These are phyloP conservation scores for Fusarium xylarioides DNA, from an alignment of 2,329 filamentous ascomycete species.

Conservation along the genomic window DNA sequence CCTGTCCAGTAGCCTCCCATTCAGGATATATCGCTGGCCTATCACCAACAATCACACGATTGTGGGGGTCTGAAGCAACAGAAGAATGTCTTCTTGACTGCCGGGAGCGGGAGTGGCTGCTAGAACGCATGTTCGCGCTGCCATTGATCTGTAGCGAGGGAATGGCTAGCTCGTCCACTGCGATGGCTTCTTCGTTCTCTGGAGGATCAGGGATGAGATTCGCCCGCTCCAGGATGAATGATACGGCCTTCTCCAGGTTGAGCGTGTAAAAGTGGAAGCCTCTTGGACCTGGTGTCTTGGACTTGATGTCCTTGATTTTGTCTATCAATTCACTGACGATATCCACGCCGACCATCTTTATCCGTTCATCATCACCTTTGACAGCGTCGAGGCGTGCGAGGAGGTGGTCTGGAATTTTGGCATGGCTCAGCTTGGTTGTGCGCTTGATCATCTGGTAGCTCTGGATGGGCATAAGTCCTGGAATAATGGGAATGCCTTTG, in stretches of 20 bases:
- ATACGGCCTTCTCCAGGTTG: conserved; percentile 95
- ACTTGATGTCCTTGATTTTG: conserved; percentile 73
- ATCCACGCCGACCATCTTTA: conserved; percentile 82
- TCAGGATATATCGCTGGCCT: conserved; percentile 66
- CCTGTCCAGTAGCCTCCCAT: conserved; percentile 77
- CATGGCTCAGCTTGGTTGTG: conserved; percentile 94
- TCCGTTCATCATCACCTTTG: conserved; percentile 81
- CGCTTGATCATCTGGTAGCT: conserved; percentile 95
- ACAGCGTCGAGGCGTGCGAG: conserved; percentile 76
- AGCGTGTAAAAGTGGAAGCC: conserved; percentile 98
- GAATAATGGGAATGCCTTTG: conserved; percentile 87
- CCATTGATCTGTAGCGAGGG: conserved; percentile 60
- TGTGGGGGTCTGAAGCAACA: conserved; percentile 84
- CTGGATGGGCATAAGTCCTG: conserved; percentile 96
- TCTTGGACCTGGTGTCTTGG: conserved; percentile 65
- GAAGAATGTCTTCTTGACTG: conserved; percentile 74
- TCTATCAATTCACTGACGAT: conserved; percentile 87
- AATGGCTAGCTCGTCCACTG: conserved; percentile 53
- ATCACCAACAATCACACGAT: conserved; percentile 83
- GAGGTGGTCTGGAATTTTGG: conserved; percentile 77
- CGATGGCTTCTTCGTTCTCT: conserved; percentile 61
- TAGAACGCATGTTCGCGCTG: conserved; percentile 44
- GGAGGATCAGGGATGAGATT: conserved; percentile 77
- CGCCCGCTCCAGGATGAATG: conserved; percentile 88
- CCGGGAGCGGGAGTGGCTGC: conserved; percentile 47